phyloP scores from a whole-genome alignment of 306 rosid genomes.

The Biancaea sappan region DNA sequence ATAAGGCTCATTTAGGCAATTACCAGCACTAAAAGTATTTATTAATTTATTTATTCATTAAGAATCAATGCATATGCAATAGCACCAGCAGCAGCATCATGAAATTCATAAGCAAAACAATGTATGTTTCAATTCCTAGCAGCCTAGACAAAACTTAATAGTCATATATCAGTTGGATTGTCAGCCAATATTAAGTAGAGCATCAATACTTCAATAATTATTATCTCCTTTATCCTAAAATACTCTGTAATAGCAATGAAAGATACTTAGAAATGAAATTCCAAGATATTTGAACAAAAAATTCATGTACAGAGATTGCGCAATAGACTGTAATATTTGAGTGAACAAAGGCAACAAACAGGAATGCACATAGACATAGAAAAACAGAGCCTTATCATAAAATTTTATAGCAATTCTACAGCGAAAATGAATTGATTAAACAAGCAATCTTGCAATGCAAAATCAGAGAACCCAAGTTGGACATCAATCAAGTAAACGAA shows the following conservation, averaged over 20 bases:
- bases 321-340: not conserved
- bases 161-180: constrained; percentile 1
- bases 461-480: not conserved
- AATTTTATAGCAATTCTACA: constrained; percentile 1
- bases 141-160: constrained; percentile 19
- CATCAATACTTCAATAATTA: not conserved
- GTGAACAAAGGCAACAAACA: not conserved
- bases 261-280: no score
- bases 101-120: not conserved
- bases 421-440: not conserved
- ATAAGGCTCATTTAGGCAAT: not conserved
- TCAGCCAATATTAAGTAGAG: not conserved
- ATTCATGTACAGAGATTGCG: not conserved
- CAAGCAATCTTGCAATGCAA: not conserved
- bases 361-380: not conserved
- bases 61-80: not conserved
- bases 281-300: no score
- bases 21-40: not conserved
- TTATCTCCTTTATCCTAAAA: constrained; percentile 6
- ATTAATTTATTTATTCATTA: no score
- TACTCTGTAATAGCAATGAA: not conserved
- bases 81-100: not conserved
- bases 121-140: not conserved
- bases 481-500: constrained; percentile 21
- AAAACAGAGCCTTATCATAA: not conserved